Base-by-base conservation (phyloP, 1,284 basidiomycete genomes). In the Puccinia novopanici region DNA sequence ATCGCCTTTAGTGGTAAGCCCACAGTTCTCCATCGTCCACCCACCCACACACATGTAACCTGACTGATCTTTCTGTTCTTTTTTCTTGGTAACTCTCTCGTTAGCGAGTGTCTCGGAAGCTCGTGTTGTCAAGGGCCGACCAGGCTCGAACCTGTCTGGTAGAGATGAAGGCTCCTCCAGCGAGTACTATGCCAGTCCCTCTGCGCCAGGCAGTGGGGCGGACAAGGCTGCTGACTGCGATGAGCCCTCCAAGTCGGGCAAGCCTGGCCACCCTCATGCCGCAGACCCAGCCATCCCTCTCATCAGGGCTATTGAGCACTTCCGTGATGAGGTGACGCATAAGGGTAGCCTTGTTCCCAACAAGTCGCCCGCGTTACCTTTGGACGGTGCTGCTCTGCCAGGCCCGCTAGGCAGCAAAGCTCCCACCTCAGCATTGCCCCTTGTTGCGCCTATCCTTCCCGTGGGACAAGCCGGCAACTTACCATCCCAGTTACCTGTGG, bases 1-100 rank as follows among this genome's bases (percentile, higher is more conserved):
- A 67, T 67, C 42, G 63, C 63, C 63, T 48, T 67, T 22, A 22
- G 42, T 67, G 63, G 63, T 67, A 3, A 67, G 63, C 27, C 22
- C 24, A 42, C 17, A 13, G 5, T 6, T 48, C 6, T n/a, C 19
- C 10, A 1, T 10, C 34, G 15, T 45, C 1, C 42, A 2, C 24
- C 27, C 10, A 45, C 19, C 22, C 24, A 30, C n/a, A 30, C 34
- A 34, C 4, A 2, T 34, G 4, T 4, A 34, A 34, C 15, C n/a
- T 67, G 9, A 48, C 63, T 67, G 0, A 67, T 40, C 10, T 27
- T 42, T 59, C 24, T 17, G 13, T 13, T 30, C 27, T 22, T 6
- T 67, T 40, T 19, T 37, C 59, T 65, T 42, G 1, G 34, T 34
- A 4, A 34, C 9, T 15, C 40, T 24, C 37, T n/a, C 27, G 1